phyloP scores from a whole-genome alignment of 2,329 filamentous ascomycete species.

The Mollisia scopiformis region DNA sequence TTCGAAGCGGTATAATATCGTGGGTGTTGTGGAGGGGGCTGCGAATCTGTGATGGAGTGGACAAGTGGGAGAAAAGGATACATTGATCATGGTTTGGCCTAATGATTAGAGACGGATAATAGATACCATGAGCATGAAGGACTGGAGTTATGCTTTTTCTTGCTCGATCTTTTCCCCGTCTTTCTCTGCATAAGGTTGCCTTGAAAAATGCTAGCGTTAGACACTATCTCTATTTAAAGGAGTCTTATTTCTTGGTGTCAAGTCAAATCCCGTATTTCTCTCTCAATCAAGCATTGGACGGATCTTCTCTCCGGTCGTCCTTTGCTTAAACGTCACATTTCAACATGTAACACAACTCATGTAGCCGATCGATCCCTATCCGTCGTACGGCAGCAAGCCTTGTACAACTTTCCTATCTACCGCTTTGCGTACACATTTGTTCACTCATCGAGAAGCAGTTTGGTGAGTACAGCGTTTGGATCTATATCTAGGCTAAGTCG shows the following conservation, averaged over 20 bases:
- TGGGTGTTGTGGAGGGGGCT: conserved; percentile 67
- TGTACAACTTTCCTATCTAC: not conserved
- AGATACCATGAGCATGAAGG: not conserved
- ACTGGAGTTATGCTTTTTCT: no score
- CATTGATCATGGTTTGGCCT: not conserved
- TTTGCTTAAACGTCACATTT: no score
- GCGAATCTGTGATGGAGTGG: conserved; percentile 48
- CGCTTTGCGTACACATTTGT: not conserved
- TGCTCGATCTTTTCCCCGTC: no score
- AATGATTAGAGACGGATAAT: not conserved
- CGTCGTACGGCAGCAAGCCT: not conserved
- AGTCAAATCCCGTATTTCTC: no score
- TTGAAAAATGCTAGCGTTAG: no score
- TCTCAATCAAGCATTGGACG: no score
- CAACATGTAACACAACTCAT: no score
- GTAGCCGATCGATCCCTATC: not conserved
- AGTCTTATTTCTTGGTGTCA: no score
- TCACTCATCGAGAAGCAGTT: not conserved
- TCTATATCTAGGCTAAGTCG: not conserved
- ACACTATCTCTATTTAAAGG: no score
- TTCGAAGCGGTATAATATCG: conserved; percentile 92
- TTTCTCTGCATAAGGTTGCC: no score
- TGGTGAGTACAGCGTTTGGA: not conserved
- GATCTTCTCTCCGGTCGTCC: no score
- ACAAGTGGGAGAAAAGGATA: not conserved